Evolutionary conservation across 1,139 yeast genomes (phyloP), one percentile per base, ranked within the genome.

Genomic region (Blastobotrys elegans): DNA sequence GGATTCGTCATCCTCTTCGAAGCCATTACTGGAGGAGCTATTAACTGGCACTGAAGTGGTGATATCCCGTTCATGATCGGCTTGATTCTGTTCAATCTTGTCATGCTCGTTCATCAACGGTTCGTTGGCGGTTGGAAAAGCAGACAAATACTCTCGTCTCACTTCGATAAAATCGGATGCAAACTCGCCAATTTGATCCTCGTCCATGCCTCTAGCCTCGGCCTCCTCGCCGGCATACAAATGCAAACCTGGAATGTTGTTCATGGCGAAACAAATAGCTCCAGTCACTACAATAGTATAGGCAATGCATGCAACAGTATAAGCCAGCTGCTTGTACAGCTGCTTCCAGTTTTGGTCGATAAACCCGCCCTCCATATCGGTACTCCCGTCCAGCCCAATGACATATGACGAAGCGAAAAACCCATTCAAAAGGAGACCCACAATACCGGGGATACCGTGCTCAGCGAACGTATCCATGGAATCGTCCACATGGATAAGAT

Each of bases 131-230:
- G 44, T 40, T 17, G 69, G 63, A 18, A 62, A 51, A 82, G 82
- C 86, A 57, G 88, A 86, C 61, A 85, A 76, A 69, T 85, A 90
- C 68, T 90, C 96, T 66, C 97, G 80, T 68, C 97, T 79, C 18
- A 90, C 95, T 71, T 92, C 98, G 50, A 92, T 97, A 64, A 89
- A 92, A 69, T 92, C 97, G 66, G 90, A 92, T 20, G 98, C 98
- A 70, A 92, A 92, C 68, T 92, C 97, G 47, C 98, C 98, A 57
- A 92, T 87, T 70, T 92, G 97, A 67, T 88, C 96, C 66, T 92
- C 97, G 66, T 92, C 98, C 69, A 89, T 79, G 52, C 98, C 98
- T 27, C 74, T 72, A 56, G 84, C 87, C 67, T 92, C 98, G 16
- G 83, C 96, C 46, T 82, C 82, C 64, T 87, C 95, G 54, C 80